Evolutionary conservation across 495 filamentous ascomycete genomes (phyloP).

Genomic region (Trichoderma gamsii): DNA sequence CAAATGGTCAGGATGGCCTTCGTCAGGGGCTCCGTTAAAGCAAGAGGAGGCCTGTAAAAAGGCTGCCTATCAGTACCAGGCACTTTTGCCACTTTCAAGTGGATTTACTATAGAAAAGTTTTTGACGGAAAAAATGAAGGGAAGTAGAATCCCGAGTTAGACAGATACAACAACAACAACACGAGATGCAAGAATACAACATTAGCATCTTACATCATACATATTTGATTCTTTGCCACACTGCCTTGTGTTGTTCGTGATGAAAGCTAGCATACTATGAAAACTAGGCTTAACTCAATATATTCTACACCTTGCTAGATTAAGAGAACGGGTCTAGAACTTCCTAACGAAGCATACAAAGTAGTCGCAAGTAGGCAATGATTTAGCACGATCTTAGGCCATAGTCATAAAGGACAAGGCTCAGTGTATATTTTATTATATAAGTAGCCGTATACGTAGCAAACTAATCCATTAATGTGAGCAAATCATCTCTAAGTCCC

Average conservation of each 20-base stretch:
- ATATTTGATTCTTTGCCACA: background rate
- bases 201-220: background rate
- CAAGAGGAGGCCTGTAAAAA: no score
- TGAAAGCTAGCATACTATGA: background rate
- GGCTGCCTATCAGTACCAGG: no score
- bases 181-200: background rate
- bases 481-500: background rate
- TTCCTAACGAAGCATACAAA: no score
- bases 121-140: background rate
- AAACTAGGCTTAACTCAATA: no score
- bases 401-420: background rate
- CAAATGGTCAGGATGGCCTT: no score
- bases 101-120: background rate
- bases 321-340: no score
- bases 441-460: background rate
- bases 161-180: background rate
- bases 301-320: no score
- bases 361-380: background rate
- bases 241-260: background rate
- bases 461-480: background rate
- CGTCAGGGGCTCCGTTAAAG: no score
- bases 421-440: background rate
- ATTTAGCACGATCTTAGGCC: background rate
- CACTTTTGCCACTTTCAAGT: no score
- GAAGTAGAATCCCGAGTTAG: background rate